Evolutionary conservation across 768 basidiomycete species (phyloP), one percentile per base, ranked within the genome.

Genomic region (Termitomyces sp.): DNA sequence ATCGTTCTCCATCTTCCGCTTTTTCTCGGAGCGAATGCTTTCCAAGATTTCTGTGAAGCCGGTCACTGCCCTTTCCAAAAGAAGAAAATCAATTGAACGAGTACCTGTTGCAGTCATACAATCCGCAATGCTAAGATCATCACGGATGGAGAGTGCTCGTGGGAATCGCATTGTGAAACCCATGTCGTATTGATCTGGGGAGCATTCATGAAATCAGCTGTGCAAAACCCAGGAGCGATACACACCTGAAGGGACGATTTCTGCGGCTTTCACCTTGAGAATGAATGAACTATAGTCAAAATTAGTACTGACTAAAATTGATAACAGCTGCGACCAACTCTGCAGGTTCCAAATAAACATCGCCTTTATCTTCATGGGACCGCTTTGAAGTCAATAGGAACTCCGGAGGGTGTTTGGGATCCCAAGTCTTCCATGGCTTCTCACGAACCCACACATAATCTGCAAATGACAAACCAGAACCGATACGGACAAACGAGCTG

Each of bases 91-190:
- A 2, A 16, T 46, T 50, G 11, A 2, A 27, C 2, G 1, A 14
- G 23, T 54, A 89, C 91, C 83, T 45, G 84, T 78, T 1, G 85
- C 85, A 10, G 82, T 77, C 81, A 88, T 80, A 68, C 90, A 92
- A 64, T 93, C 91, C 1, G 80, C 81, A 41, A 84, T 74, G 34
- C 69, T 80, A 19, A 92, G 77, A 64, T 97, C 94, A 49, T 91
- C 90, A 23, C 92, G 83, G 58, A 95, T 92, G 3, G 72, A 67
- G 45, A 92, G 64, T 16, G 91, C 93, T 56, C 95, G 83, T 44
- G 97, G 96, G 67, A 99, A 99, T 21, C 97, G 87, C 85, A 99
- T 89, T 0, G 96, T 98, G 60, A 87, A 84, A 4, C 87, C 89
- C 61, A 94, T 69, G 52, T 89, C 89, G 64, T 92, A 98, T 63